A percentile compares a stretch with the other conserved stretches of the same genome.
Evolutionary conservation across 108 stramenopile species (phyloP).

Genomic region (Mayamaea pseudoterrestris): DNA sequence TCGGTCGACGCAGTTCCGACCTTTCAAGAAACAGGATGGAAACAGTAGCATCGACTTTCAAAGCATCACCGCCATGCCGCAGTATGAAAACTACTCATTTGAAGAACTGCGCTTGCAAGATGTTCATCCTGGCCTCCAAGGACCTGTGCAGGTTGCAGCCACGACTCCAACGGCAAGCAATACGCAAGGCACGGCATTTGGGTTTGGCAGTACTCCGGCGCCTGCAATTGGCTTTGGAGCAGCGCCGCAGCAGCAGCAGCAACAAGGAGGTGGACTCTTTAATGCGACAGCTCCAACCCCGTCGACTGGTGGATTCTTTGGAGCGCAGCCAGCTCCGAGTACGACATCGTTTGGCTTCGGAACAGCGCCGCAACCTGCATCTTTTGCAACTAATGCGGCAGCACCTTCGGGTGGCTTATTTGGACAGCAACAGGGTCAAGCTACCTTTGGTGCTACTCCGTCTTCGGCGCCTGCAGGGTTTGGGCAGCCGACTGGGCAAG

Average conservation of each 20-base stretch:
- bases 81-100: slow-evolving; percentile 73
- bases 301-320: slow-evolving; percentile 28
- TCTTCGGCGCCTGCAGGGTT: slow-evolving; percentile 31
- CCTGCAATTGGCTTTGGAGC: slow-evolving; percentile 36
- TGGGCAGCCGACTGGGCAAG: slow-evolving; percentile 37
- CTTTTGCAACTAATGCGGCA: slow-evolving; percentile 23
- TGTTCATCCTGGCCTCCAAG: slow-evolving; percentile 72
- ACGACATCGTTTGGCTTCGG: slow-evolving; percentile 6
- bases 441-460: slow-evolving; percentile 36
- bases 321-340: slow-evolving; percentile 26
- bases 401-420: slow-evolving; percentile 42
- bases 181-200: slow-evolving; percentile 30
- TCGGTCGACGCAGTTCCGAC: slow-evolving; percentile 19
- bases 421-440: slow-evolving; percentile 20
- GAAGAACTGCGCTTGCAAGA: slow-evolving; percentile 91
- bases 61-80: slow-evolving; percentile 77
- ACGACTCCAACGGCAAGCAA: slow-evolving; percentile 38
- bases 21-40: slow-evolving; percentile 39
- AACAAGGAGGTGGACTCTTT: slow-evolving; percentile 36
- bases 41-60: slow-evolving; percentile 54
- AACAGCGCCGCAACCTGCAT: slow-evolving; percentile 7
- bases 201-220: slow-evolving; percentile 51
- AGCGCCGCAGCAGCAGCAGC: slow-evolving; percentile 9
- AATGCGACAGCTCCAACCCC: slow-evolving; percentile 37
- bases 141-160: slow-evolving; percentile 33